These are phyloP conservation scores for Quillaja saponaria DNA, from an alignment of 306 rosid species.

Conservation along the genomic window DNA sequence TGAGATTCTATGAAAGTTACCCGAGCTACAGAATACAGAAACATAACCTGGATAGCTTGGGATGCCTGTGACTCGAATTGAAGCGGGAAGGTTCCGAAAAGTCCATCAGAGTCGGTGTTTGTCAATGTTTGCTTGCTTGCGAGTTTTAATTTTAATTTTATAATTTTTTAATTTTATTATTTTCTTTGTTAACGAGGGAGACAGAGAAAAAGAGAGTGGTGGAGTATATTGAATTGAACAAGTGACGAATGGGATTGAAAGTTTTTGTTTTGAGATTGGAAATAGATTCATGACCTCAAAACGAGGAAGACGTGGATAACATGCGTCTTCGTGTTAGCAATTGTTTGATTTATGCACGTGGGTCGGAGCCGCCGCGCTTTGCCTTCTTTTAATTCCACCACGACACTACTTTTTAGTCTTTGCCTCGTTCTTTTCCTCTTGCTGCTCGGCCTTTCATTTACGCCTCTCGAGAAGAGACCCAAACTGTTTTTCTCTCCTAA, in stretches of 20 bases:
- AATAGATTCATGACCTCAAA: slow-evolving; percentile 55
- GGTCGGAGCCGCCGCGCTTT: slow-evolving; percentile 71
- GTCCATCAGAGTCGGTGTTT: slow-evolving; percentile 22
- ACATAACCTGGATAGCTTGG: slow-evolving; percentile 35
- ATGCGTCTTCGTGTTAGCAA: background rate
- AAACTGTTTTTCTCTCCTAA: too few relatives aligned
- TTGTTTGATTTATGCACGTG: slow-evolving; percentile 28
- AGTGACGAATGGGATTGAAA: too few relatives aligned
- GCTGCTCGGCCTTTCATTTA: too few relatives aligned
- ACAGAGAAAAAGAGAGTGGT: background rate
- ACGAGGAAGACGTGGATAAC: slow-evolving; percentile 57
- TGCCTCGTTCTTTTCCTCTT: too few relatives aligned
- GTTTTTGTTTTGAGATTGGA: too few relatives aligned
- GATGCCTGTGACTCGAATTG: slow-evolving; percentile 11
- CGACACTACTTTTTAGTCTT: too few relatives aligned
- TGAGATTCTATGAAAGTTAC: background rate
- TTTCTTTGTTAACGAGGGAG: background rate
- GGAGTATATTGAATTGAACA: background rate
- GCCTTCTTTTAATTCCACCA: too few relatives aligned
- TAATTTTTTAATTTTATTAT: background rate
- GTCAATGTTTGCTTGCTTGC: too few relatives aligned
- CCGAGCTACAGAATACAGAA: background rate
- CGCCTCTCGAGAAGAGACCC: too few relatives aligned
- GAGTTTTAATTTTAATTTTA: background rate
- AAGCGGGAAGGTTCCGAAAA: slow-evolving; percentile 2